Percentiles rank a stretch among this genome's conserved stretches.
Evolutionary conservation across 495 filamentous ascomycete species (phyloP).

Genomic region (Elaphomyces granulatus): DNA sequence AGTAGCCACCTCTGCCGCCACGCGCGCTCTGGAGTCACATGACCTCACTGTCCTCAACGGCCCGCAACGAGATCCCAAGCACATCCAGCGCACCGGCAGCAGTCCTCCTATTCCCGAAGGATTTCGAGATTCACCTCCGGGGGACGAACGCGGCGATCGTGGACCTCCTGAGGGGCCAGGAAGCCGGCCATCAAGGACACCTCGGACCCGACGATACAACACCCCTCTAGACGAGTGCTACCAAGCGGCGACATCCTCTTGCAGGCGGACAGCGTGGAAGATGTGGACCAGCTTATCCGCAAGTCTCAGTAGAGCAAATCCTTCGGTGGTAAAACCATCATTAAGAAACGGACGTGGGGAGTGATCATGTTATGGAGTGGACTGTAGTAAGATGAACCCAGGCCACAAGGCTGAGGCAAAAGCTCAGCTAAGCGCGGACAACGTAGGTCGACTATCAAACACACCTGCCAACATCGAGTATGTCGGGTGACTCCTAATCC

Average conservation of each 20-base stretch:
- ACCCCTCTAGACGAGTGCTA: not conserved
- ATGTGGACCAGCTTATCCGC: conserved; percentile 1
- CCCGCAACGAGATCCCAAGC: too few relatives aligned
- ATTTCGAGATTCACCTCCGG: conserved; percentile 1
- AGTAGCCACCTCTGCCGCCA: too few relatives aligned
- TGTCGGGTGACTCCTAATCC: not conserved
- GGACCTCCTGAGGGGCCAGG: not conserved
- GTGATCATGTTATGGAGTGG: not conserved
- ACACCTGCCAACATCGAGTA: not conserved
- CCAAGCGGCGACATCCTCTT: not conserved
- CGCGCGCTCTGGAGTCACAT: too few relatives aligned
- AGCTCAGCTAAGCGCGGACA: not conserved
- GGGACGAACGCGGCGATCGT: not conserved
- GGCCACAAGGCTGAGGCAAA: not conserved
- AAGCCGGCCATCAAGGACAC: not conserved
- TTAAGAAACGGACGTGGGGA: conserved; percentile 2
- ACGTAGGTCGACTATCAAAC: not conserved
- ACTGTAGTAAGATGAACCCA: not conserved
- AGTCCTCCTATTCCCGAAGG: not conserved
- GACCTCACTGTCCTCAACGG: too few relatives aligned
- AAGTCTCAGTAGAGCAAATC: not conserved
- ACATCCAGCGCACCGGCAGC: too few relatives aligned
- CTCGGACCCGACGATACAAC: not conserved
- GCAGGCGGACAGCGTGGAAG: not conserved
- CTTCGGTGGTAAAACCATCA: not conserved